Base-by-base conservation (phyloP, 768 basidiomycete genomes). In the Tephrocybe sp. region DNA sequence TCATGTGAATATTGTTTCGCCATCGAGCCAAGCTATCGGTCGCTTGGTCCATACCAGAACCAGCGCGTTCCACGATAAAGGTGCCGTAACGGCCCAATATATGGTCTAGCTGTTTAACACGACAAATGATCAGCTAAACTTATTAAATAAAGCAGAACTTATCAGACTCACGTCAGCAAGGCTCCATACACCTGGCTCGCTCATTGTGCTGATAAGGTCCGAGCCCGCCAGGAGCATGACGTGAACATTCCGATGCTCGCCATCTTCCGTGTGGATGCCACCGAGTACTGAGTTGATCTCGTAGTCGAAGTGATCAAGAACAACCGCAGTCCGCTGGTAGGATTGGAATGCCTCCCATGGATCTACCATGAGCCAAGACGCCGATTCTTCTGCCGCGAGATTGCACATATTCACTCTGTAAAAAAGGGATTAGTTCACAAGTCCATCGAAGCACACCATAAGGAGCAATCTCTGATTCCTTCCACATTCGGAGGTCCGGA, bases 181-280 rank as follows among this genome's bases (percentile, higher is more conserved):
- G 49, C 87, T 84, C 97, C 97, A 99, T 33, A 99, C 96, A 14
- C 97, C 96, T 22, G 97, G 97, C 72, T 98, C 94, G 58, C 90
- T 91, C 87, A 99, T 98, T 22, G 94, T 97, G 62, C 91, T 85
- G 68, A 98, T 98, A 60, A 99, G 76, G 71, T 99, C 97, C 10
- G 91, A 94, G n/a, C 97, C 97, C 4, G 97, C 97, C 48, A 99
- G 82, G 36, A 99, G 82, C 87, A 98, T 91, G 58, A 98, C 78
- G 55, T 85, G 85, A 56, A 90, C 85, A 63, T 79, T 73, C 55
- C 86, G 80, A 60, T 79, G 81, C 72, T 91, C 81, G 45, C 89
- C 87, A 64, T 87, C 85, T 58, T 81, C 77, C 3, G 84, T 84
- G 19, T 74, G 72, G 26, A 92, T 82, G 40, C 94, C 96, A 5